These are phyloP conservation scores for Phaeotremella fagi DNA, from an alignment of 768 basidiomycete species.

Conservation along the genomic window DNA sequence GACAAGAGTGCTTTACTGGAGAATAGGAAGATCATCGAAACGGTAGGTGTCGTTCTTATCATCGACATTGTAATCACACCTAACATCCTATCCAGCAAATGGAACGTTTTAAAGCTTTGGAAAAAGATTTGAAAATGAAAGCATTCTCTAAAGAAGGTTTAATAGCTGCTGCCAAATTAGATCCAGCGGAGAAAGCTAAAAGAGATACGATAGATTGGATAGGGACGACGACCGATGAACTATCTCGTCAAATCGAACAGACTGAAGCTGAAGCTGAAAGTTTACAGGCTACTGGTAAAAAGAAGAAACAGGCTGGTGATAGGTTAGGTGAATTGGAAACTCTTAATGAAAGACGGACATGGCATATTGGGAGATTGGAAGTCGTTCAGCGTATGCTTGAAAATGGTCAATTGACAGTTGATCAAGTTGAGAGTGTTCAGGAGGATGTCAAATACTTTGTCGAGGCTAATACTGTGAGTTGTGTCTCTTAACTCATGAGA, in stretches of 20 bases:
- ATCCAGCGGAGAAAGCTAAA: conserved; percentile 96
- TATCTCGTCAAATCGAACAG: conserved; percentile 85
- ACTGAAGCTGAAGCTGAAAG: conserved; percentile 92
- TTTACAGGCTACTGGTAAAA: conserved; percentile 66
- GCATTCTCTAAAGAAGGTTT: conserved; percentile 98
- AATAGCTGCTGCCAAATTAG: conserved; percentile 85
- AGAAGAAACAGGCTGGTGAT: conserved; percentile 66
- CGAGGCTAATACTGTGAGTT: conserved; percentile 84
- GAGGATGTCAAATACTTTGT: conserved; percentile 97
- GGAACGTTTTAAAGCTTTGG: conserved; percentile 99
- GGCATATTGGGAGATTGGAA: conserved; percentile 90
- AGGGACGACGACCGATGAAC: conserved; percentile 79
- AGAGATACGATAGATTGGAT: conserved; percentile 79
- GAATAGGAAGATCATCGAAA: conserved; percentile 92
- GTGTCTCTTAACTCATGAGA: conserved; percentile 1
- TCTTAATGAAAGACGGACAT: conserved; percentile 87
- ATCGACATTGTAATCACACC: not conserved
- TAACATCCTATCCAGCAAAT: conserved; percentile 70
- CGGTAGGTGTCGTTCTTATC: conserved; percentile 55
- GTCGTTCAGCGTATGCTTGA: conserved; percentile 87
- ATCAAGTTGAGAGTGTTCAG: conserved; percentile 73
- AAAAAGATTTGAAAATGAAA: conserved; percentile 99
- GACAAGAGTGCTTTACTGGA: conserved; percentile 91
- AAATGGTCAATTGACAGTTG: conserved; percentile 80
- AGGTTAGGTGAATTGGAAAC: conserved; percentile 77